Base-by-base conservation (phyloP, 768 basidiomycete species). In the Porphyrellus cyaneotinctus region DNA sequence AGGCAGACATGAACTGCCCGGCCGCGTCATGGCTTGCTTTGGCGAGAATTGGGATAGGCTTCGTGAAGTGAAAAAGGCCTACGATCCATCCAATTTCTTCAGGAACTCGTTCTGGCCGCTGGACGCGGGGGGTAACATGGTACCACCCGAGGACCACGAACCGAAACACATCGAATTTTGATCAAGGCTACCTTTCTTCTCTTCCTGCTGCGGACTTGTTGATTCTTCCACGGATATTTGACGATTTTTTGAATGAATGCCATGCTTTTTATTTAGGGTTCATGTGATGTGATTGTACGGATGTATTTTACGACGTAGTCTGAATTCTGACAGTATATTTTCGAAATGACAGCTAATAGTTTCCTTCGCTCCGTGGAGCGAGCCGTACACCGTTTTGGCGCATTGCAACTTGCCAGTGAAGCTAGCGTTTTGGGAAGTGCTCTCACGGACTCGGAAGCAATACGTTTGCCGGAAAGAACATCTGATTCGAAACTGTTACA, bases 61-160 rank as follows among this genome's bases (percentile, higher is more conserved):
- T 2, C 72, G 75, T 32, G 79, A 80, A 56, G 75, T 94, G 65
- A 95, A 95, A 73, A 72, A 75, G 55, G 70, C 73, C 44, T 88
- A 91, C 60, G 93, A 95, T 64, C 91, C 92, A 0, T 68, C 71
- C 37, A 84, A 85, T 53, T 56, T 95, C 38, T 91, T 94, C 74
- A 77, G 71, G 53, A 86, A 91, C 62, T 79, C 82, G 13, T 82
- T 92, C 63, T 95, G 92, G 89, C 91, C 91, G 18, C 64, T 89
- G 52, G 74, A 85, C 62, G 75, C 75, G 24, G 66, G 75, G 18
- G 83, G 84, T 3, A 70, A 80, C 0, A 68, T 68, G 2, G 74
- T 89, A n/a, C 75, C 81, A 31, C 75, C 83, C 11, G 65, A 78
- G 39, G 74, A 72, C 7, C 86, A 88, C 54, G 88, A 90, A 59